Evolutionary conservation across 2,329 filamentous ascomycete species (phyloP).

Genomic region (Aspergillus fijiensis): DNA sequence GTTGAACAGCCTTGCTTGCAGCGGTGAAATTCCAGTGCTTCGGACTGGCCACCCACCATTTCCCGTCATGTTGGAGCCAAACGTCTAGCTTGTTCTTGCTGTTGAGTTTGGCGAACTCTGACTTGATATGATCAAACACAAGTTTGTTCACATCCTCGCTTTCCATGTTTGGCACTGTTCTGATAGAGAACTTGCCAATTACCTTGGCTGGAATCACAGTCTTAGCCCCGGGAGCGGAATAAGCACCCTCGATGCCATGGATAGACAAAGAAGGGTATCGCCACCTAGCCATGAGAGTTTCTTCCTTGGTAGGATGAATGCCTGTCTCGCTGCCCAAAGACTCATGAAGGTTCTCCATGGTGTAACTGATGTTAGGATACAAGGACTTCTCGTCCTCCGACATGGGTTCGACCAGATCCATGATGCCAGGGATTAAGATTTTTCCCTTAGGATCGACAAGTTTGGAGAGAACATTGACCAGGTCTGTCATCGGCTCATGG

Average conservation of each 20-base stretch:
- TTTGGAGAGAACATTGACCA: slow-evolving; percentile 76
- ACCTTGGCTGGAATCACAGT: slow-evolving; percentile 99
- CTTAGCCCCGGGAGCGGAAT: slow-evolving; percentile 90
- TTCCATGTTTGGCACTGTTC: slow-evolving; percentile 97
- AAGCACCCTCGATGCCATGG: slow-evolving; percentile 93
- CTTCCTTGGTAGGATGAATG: slow-evolving; percentile 85
- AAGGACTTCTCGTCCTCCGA: slow-evolving; percentile 81
- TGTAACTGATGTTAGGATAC: slow-evolving; percentile 90
- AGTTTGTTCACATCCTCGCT: slow-evolving; percentile 81
- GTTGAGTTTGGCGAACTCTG: slow-evolving; percentile 78
- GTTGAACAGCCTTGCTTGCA: slow-evolving; percentile 91
- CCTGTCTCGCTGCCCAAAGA: slow-evolving; percentile 85
- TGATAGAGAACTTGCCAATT: slow-evolving; percentile 96
- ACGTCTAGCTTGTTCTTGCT: slow-evolving; percentile 91
- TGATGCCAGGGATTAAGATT: slow-evolving; percentile 91
- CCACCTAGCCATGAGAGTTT: slow-evolving; percentile 94
- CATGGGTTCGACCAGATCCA: slow-evolving; percentile 86
- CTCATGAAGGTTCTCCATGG: slow-evolving; percentile 92
- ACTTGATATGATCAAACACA: slow-evolving; percentile 80
- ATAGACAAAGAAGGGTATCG: slow-evolving; percentile 89
- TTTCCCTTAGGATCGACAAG: slow-evolving; percentile 88
- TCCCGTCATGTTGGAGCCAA: slow-evolving; percentile 81
- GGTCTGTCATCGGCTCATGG: slow-evolving; percentile 97
- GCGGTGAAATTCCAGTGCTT: slow-evolving; percentile 99
- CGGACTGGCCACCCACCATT: slow-evolving; percentile 98